phyloP scores from a whole-genome alignment of 306 rosid genomes.

The Pyrus communis region DNA sequence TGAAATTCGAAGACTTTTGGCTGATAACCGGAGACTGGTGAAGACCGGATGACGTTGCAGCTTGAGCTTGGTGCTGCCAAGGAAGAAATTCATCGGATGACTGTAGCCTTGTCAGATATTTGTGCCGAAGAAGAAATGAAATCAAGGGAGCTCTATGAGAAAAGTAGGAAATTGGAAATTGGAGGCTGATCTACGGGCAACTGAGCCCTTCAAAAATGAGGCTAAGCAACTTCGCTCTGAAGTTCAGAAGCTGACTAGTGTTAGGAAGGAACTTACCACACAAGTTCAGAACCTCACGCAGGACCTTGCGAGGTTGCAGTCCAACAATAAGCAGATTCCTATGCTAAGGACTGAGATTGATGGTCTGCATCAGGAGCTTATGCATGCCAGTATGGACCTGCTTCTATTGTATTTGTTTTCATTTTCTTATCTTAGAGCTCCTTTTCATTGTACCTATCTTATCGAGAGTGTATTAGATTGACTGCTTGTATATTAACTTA shows the following conservation, averaged over 20 bases:
- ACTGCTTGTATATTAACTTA: neutral
- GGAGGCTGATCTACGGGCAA: constrained; percentile 66
- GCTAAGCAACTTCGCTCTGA: constrained; percentile 56
- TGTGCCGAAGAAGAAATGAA: constrained; percentile 56
- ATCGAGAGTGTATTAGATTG: neutral
- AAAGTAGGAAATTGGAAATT: constrained; percentile 36
- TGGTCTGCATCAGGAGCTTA: constrained; percentile 67
- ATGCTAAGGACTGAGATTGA: constrained; percentile 56
- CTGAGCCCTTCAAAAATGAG: constrained; percentile 69
- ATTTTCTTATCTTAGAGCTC: constrained; percentile 10
- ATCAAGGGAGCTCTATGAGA: constrained; percentile 69
- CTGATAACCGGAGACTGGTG: constrained; percentile 67
- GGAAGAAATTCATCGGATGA: constrained; percentile 83
- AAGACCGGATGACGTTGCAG: constrained; percentile 58
- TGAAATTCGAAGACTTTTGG: constrained; percentile 54
- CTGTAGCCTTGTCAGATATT: constrained; percentile 57
- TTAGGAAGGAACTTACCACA: constrained; percentile 55
- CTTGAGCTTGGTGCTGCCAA: constrained; percentile 58
- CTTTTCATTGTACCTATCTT: neutral
- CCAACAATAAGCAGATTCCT: constrained; percentile 69
- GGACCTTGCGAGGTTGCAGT: constrained; percentile 54
- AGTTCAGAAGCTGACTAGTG: constrained; percentile 53
- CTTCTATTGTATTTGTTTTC: constrained; percentile 3
- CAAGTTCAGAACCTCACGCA: constrained; percentile 59
- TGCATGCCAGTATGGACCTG: constrained; percentile 56